Conservation (phyloP, 164 flowering plant species). For the Vitis vinifera region DNA sequence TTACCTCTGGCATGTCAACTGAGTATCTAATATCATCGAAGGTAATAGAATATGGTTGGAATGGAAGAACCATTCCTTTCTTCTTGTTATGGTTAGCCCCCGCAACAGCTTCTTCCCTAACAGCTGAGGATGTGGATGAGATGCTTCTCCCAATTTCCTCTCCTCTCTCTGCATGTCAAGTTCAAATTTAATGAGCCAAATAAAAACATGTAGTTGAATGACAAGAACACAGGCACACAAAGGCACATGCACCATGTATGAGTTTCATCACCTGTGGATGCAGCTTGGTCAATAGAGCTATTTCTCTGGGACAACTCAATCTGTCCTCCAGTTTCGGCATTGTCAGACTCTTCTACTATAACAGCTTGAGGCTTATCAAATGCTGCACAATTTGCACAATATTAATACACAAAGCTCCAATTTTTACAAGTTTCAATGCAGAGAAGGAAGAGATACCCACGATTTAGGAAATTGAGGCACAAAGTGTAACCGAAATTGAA, state of each 20-base stretch:
- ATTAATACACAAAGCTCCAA: neutral
- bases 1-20: slow-evolving; percentile 61
- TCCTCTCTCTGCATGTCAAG: too few relatives aligned
- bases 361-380: slow-evolving; percentile 26
- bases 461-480: slow-evolving; percentile 29
- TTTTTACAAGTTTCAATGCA: neutral
- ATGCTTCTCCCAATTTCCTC: too few relatives aligned
- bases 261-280: slow-evolving; percentile 3
- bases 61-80: slow-evolving; percentile 61
- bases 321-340: slow-evolving; percentile 10
- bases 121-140: slow-evolving; percentile 18
- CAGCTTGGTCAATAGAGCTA: neutral
- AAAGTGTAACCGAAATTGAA: slow-evolving; percentile 22
- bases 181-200: neutral
- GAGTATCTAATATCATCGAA: slow-evolving; percentile 47
- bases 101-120: slow-evolving; percentile 13
- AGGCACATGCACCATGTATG: neutral
- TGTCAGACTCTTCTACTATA: slow-evolving; percentile 27
- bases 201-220: neutral
- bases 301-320: slow-evolving; percentile 12
- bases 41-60: slow-evolving; percentile 47
- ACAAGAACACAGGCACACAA: neutral
- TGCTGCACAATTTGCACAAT: slow-evolving; percentile 9
- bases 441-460: slow-evolving; percentile 18
- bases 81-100: slow-evolving; percentile 20